phyloP scores from a whole-genome alignment of 768 basidiomycete genomes.

The Agaricus subrufescens region DNA sequence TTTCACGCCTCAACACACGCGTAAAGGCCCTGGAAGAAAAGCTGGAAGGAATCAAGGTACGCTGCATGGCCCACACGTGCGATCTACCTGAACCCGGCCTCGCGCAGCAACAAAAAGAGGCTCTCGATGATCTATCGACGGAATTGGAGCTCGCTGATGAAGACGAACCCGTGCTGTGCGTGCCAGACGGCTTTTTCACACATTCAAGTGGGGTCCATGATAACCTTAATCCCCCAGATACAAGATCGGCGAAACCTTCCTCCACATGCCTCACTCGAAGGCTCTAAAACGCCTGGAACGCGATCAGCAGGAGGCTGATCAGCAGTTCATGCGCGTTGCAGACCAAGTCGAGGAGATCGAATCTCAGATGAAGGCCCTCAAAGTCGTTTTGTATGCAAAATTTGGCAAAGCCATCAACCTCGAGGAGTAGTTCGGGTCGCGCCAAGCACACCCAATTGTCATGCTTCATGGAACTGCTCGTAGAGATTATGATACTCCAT shows the following conservation, averaged over 20 bases:
- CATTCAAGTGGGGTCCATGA: not conserved
- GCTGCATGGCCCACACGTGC: conserved; percentile 3
- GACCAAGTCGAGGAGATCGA: conserved; percentile 61
- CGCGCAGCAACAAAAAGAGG: conserved; percentile 87
- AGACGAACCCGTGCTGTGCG: conserved; percentile 73
- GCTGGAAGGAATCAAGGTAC: conserved; percentile 69
- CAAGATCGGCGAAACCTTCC: conserved; percentile 85
- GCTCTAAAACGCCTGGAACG: conserved; percentile 70
- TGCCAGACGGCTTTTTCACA: not conserved
- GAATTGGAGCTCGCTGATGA: conserved; percentile 91
- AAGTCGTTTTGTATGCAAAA: conserved; percentile 79
- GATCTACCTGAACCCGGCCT: conserved; percentile 1
- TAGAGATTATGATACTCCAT: not conserved
- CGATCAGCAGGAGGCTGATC: conserved; percentile 58
- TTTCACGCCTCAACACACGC: conserved; percentile 87
- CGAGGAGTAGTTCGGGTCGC: conserved; percentile 43
- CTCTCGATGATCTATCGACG: conserved; percentile 81
- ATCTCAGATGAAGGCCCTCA: conserved; percentile 74
- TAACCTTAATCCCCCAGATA: conserved; percentile 47
- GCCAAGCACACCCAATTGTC: not conserved
- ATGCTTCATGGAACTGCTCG: not conserved
- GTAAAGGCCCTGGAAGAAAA: conserved; percentile 68
- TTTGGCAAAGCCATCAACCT: conserved; percentile 93
- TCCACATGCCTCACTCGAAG: conserved; percentile 65
- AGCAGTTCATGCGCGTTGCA: conserved; percentile 47